Evolutionary conservation across 1,139 yeast species (phyloP).

Genomic region (Pichia sp.): DNA sequence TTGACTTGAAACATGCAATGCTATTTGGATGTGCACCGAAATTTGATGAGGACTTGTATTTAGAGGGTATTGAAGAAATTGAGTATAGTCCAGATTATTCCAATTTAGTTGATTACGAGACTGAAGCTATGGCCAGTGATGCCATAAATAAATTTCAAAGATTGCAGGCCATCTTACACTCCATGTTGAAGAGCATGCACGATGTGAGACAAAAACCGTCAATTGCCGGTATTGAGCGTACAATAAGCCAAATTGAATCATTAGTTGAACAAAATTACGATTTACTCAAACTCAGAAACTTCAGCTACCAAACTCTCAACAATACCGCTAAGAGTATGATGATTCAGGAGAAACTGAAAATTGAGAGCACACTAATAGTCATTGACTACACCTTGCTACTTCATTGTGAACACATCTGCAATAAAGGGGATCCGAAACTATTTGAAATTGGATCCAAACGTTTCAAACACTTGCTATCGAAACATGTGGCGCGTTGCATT

Average conservation of each 20-base stretch:
- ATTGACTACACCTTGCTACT: slow-evolving; percentile 8
- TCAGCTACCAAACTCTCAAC: too few relatives aligned
- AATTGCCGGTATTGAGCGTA: slow-evolving; percentile 11
- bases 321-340: too few relatives aligned
- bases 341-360: too few relatives aligned
- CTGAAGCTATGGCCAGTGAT: slow-evolving; percentile 16
- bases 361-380: slow-evolving; percentile 2
- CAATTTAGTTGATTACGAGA: slow-evolving; percentile 12
- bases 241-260: slow-evolving; percentile 5
- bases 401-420: slow-evolving; percentile 6
- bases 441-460: neutral
- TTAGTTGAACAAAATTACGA: too few relatives aligned
- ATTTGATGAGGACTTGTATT: slow-evolving; percentile 25
- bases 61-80: slow-evolving; percentile 26
- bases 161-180: slow-evolving; percentile 8
- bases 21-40: slow-evolving; percentile 35
- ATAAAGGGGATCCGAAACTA: neutral
- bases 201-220: slow-evolving; percentile 13
- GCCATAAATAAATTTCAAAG: slow-evolving; percentile 15
- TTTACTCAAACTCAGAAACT: too few relatives aligned
- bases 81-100: slow-evolving; percentile 15
- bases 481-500: too few relatives aligned
- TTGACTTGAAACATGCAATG: slow-evolving; percentile 34
- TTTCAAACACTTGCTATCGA: too few relatives aligned
- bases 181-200: slow-evolving; percentile 17